Conservation (phyloP, 768 basidiomycete species). For the Fibroporia radiculosa region DNA sequence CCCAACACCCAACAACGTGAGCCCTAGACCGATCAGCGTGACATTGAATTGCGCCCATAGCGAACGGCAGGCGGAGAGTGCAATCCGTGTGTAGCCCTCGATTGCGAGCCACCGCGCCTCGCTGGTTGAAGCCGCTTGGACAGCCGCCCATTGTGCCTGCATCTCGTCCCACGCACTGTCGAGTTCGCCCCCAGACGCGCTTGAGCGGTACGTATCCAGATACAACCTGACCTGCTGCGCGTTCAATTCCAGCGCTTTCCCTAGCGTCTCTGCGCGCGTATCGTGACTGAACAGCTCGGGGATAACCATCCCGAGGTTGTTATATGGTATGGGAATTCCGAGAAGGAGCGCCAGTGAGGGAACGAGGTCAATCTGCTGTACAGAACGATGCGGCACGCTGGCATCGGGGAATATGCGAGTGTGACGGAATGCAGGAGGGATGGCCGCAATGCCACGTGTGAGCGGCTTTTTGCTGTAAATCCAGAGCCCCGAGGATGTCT, state of each 20-base stretch:
- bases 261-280: slow-evolving; percentile 31
- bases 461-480: slow-evolving; percentile 79
- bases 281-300: slow-evolving; percentile 82
- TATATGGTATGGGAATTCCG: slow-evolving; percentile 91
- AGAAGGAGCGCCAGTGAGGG: slow-evolving; percentile 85
- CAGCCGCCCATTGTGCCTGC: slow-evolving; percentile 33
- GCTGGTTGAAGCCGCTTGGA: slow-evolving; percentile 8
- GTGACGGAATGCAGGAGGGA: slow-evolving; percentile 47
- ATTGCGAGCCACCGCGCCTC: slow-evolving; percentile 14
- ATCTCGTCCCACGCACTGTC: slow-evolving; percentile 54
- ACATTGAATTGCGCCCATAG: slow-evolving; percentile 96
- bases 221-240: slow-evolving; percentile 69
- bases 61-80: slow-evolving; percentile 64
- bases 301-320: slow-evolving; percentile 86
- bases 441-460: slow-evolving; percentile 21
- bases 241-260: slow-evolving; percentile 61
- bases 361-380: slow-evolving; percentile 92
- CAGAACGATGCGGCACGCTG: slow-evolving; percentile 43
- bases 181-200: slow-evolving; percentile 66
- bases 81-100: slow-evolving; percentile 48
- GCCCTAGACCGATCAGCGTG: slow-evolving; percentile 65
- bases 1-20: slow-evolving; percentile 51
- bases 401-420: slow-evolving; percentile 56
- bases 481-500: slow-evolving; percentile 86
- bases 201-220: slow-evolving; percentile 67